Percentiles rank a stretch among this genome's conserved stretches.
phyloP scores from a whole-genome alignment of 2,329 filamentous ascomycete genomes.

The Chaetomium olivaceum region DNA sequence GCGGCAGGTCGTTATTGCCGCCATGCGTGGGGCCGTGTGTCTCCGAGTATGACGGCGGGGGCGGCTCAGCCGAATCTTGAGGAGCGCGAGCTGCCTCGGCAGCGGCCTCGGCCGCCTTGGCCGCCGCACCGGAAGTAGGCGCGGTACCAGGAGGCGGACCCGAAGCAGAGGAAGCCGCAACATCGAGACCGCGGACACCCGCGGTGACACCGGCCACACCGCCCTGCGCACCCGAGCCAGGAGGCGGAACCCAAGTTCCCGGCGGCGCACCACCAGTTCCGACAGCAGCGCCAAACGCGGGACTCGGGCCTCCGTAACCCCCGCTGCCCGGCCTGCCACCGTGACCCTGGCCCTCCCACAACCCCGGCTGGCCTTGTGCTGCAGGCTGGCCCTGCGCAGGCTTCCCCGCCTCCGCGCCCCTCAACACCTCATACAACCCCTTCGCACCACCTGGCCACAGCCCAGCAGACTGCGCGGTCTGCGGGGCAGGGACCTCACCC shows the following conservation, averaged over 20 bases:
- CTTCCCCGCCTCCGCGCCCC: slow-evolving; percentile 39
- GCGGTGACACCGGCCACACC: slow-evolving; percentile 9
- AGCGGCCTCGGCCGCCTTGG: slow-evolving; percentile 34
- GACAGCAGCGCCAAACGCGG: not conserved
- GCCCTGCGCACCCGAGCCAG: not conserved
- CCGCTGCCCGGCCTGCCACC: not conserved
- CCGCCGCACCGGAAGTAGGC: slow-evolving; percentile 18
- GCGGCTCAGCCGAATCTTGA: slow-evolving; percentile 13
- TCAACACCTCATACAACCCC: slow-evolving; percentile 41
- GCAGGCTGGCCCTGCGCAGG: not conserved
- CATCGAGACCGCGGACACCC: slow-evolving; percentile 20
- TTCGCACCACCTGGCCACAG: slow-evolving; percentile 40
- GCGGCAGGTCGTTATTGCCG: slow-evolving; percentile 36
- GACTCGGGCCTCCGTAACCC: not conserved
- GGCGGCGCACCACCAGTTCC: slow-evolving; percentile 6
- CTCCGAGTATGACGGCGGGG: slow-evolving; percentile 36
- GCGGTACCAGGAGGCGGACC: not conserved
- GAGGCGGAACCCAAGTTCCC: slow-evolving; percentile 8
- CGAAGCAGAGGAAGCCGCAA: not conserved
- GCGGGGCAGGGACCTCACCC: slow-evolving; percentile 42
- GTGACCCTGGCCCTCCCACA: not conserved
- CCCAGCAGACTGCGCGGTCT: slow-evolving; percentile 18
- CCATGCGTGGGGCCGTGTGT: not conserved
- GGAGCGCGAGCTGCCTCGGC: slow-evolving; percentile 29
- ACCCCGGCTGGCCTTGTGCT: not conserved